phyloP scores from a whole-genome alignment of 306 rosid species.

The Pyrus pyrifolia region DNA sequence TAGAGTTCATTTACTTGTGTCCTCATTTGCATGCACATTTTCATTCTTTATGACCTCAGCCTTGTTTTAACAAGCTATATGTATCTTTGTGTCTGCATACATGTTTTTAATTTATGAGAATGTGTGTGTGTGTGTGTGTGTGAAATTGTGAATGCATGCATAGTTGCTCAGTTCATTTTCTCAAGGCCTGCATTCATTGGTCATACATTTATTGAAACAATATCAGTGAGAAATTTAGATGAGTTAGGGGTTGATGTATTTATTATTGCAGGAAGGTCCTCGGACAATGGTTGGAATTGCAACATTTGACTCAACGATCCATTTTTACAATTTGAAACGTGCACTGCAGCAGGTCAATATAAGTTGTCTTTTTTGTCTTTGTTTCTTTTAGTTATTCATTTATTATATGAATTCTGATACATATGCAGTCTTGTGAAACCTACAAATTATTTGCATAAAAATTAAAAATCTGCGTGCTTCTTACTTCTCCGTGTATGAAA shows the following conservation, averaged over 20 bases:
- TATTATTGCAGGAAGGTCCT: conserved; percentile 78
- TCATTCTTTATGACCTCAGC: too few species aligned
- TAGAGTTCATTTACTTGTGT: neutral
- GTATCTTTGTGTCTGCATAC: neutral
- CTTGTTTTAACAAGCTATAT: too few species aligned
- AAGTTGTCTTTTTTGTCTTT: neutral
- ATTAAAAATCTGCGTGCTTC: too few species aligned
- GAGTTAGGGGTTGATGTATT: conserved; percentile 5
- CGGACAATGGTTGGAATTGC: conserved; percentile 85
- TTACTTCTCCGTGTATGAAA: too few species aligned
- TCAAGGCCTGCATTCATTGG: neutral
- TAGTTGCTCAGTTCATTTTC: neutral
- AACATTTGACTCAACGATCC: conserved; percentile 93
- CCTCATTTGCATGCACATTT: neutral
- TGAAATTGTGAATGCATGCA: neutral
- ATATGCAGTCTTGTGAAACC: neutral
- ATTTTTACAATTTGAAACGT: conserved; percentile 93
- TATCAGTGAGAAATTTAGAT: neutral
- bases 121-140: too few species aligned
- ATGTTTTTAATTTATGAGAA: too few species aligned
- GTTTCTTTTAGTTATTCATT: too few species aligned
- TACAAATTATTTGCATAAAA: too few species aligned
- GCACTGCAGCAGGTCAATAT: conserved; percentile 80
- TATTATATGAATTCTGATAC: neutral
- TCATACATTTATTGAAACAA: neutral